Evolutionary conservation across 306 rosid genomes (phyloP).

Genomic region (Malus orientalis): DNA sequence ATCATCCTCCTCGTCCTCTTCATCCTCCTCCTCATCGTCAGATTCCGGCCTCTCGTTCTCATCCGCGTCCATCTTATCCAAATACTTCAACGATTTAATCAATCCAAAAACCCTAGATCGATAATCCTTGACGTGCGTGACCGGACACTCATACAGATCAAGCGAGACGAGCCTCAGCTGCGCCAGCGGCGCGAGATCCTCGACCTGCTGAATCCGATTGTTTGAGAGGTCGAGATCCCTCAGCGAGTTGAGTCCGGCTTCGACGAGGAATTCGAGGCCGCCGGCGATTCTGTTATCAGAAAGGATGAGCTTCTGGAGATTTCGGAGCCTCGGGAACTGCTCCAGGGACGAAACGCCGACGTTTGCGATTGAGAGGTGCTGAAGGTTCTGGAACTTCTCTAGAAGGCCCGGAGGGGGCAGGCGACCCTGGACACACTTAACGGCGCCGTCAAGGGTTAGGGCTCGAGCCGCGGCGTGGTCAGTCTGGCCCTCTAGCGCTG

Average conservation of each 20-base stretch:
- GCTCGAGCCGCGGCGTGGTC: slow-evolving; percentile 59
- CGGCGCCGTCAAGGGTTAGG: slow-evolving; percentile 87
- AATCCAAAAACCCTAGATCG: slow-evolving; percentile 96
- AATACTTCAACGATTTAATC: slow-evolving; percentile 70
- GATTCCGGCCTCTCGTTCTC: slow-evolving; percentile 85
- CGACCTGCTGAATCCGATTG: slow-evolving; percentile 73
- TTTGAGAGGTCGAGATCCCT: slow-evolving; percentile 81
- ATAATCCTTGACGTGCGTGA: slow-evolving; percentile 79
- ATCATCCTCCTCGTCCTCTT: slow-evolving; percentile 71
- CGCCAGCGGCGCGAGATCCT: slow-evolving; percentile 84
- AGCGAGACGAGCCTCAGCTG: slow-evolving; percentile 75
- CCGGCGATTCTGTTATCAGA: slow-evolving; percentile 88
- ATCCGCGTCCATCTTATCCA: slow-evolving; percentile 94
- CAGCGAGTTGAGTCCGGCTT: slow-evolving; percentile 74
- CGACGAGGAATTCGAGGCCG: slow-evolving; percentile 64
- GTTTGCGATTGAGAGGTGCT: slow-evolving; percentile 84
- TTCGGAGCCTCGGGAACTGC: slow-evolving; percentile 73
- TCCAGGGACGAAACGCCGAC: slow-evolving; percentile 81
- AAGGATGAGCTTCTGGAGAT: slow-evolving; percentile 64
- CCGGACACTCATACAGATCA: slow-evolving; percentile 92
- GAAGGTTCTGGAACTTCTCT: slow-evolving; percentile 76
- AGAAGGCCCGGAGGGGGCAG: slow-evolving; percentile 74
- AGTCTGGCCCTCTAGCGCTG: slow-evolving; percentile 75
- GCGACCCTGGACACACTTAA: slow-evolving; percentile 78
- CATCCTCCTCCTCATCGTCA: slow-evolving; percentile 76